Base-by-base conservation (phyloP, 2,329 filamentous ascomycete species). In the Ophiostoma sp. region DNA sequence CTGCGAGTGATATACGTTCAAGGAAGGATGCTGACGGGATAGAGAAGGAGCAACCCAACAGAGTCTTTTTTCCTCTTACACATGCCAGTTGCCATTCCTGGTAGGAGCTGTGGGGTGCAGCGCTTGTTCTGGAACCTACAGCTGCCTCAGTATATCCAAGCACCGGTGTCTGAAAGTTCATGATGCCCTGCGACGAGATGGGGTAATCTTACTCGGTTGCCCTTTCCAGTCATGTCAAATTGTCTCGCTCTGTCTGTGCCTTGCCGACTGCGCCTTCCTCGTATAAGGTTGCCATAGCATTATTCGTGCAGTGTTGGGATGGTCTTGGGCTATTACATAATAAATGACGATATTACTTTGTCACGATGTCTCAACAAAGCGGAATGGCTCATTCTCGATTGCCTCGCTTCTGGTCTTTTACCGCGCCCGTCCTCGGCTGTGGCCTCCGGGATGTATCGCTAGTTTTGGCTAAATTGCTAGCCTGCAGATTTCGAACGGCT, bases 381-480 rank as follows among this genome's bases (percentile, higher is more conserved):
- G 42, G 4, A 55, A 36, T 27, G 12, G n/a, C 9, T 18, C 9
- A 36, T 36, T 55, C 4, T 52, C 49, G 49, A 55, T 9, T 36
- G 49, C 49, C 49, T 55, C n/a, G 7, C 18, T 11, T 27, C 18
- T n/a, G 42, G 5, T 55, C 18, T 36, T 3, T 55, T 27, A 11
- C 8, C n/a, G 27, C 11, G 45, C n/a, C 47, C 16, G 9, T 55
- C 18, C 49, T 55, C 49, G 49, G 49, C 18, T 55, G 49, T 55
- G 49, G 27, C 63, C 49, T 45, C 14, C 41, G 63, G 63, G 12
- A n/a, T 63, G 52, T 44, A 66, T 66, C 52, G 44, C 52, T 58
- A 40, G 62, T 68, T 66, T 47, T 66, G 67, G 67, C 67, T 68
- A 64, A 68, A 68, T 66, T 62, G 55, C 64, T 66, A 66, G 67